A percentile compares a stretch with the other conserved stretches of the same genome.
These are phyloP conservation scores for Neofusicoccum laricinum DNA, from an alignment of 2,329 filamentous ascomycete genomes.

Conservation along the genomic window DNA sequence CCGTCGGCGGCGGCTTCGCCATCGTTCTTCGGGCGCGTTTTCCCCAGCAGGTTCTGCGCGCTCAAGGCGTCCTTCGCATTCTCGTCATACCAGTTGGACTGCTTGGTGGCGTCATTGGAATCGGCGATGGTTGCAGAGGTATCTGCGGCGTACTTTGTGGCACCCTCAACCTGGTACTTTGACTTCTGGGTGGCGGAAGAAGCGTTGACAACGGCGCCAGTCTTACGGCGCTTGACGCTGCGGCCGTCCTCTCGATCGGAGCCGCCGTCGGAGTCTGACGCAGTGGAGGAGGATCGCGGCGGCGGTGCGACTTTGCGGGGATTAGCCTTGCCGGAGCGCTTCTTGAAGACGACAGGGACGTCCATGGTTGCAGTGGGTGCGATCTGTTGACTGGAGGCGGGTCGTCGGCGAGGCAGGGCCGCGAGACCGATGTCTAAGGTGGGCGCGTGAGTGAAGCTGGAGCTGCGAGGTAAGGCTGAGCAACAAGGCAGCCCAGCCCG, in stretches of 20 bases:
- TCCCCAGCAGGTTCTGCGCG: conserved; percentile 59
- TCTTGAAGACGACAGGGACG: conserved; percentile 74
- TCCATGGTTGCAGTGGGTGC: conserved; percentile 23
- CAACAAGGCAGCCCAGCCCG: background rate
- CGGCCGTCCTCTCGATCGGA: conserved; percentile 77
- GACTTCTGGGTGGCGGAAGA: conserved; percentile 55
- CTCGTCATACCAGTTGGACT: conserved; percentile 86
- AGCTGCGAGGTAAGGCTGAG: background rate
- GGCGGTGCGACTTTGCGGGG: conserved; percentile 79
- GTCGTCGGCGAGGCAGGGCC: background rate
- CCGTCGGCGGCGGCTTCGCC: conserved; percentile 45
- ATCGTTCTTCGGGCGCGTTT: conserved; percentile 41
- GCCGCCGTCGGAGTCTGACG: conserved; percentile 57
- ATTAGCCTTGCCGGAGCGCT: conserved; percentile 73
- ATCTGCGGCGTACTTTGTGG: conserved; percentile 60
- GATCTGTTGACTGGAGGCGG: background rate
- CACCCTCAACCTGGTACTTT: conserved; percentile 37
- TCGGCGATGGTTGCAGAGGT: conserved; percentile 60
- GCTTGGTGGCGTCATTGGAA: conserved; percentile 85
- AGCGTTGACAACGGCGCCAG: conserved; percentile 64
- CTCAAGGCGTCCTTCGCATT: conserved; percentile 50
- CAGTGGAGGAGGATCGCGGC: conserved; percentile 53
- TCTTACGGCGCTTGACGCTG: conserved; percentile 75
- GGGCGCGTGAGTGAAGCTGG: background rate
- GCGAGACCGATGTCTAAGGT: background rate